Conservation (phyloP, 2,329 filamentous ascomycete genomes). For the Xylariales sp. region DNA sequence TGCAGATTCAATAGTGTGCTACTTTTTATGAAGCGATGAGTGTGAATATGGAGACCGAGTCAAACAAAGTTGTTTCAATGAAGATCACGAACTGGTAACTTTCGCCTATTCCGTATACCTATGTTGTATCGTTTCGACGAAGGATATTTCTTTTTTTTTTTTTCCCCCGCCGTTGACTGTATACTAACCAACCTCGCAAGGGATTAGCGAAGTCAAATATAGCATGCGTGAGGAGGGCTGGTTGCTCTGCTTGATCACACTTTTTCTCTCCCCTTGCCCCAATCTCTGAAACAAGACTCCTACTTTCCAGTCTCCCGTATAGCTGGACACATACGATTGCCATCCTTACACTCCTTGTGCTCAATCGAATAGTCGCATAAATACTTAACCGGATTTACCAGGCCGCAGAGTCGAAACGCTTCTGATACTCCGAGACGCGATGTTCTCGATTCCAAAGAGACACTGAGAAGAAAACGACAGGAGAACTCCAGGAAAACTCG, state of each 20-base stretch:
- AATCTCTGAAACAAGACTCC: conserved; percentile 22
- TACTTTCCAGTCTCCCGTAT: conserved; percentile 10
- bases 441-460: conserved; percentile 1
- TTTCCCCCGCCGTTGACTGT: neutral
- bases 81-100: neutral
- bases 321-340: neutral
- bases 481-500: neutral
- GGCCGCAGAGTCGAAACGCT: conserved; percentile 34
- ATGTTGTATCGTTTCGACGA: neutral
- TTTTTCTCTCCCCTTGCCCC: conserved; percentile 10
- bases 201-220: conserved; percentile 11
- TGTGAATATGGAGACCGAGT: neutral
- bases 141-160: conserved; percentile 15
- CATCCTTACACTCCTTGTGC: neutral
- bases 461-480: neutral
- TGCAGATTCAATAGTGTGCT: conserved; percentile 20
- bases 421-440: conserved; percentile 20
- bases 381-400: conserved; percentile 28
- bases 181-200: conserved; percentile 11
- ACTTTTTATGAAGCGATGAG: conserved; percentile 11
- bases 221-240: neutral
- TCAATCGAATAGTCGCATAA: conserved; percentile 11
- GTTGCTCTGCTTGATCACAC: conserved; percentile 11
- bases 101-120: neutral
- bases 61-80: conserved; percentile 7